Conservation (phyloP, 306 rosid genomes). For the Quercus rubra region DNA sequence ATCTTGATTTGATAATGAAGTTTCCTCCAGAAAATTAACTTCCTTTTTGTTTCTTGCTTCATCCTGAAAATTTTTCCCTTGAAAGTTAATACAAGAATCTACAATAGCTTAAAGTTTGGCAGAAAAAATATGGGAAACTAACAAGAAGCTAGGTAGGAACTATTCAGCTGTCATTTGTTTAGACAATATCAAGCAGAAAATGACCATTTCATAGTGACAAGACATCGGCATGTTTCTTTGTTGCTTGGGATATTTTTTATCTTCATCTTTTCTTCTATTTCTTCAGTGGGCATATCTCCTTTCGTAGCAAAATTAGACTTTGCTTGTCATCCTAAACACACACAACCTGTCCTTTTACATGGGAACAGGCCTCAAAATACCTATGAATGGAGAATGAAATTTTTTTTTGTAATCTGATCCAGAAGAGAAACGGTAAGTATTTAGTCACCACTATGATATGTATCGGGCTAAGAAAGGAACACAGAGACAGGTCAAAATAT, state of each 20-base stretch:
- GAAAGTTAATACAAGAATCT: conserved; percentile 18
- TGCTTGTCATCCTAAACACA: neutral
- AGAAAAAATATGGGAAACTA: conserved; percentile 12
- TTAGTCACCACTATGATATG: neutral
- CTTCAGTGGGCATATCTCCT: neutral
- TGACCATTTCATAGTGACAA: conserved; percentile 2
- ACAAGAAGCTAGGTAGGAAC: neutral
- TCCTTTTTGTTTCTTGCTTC: conserved; percentile 34
- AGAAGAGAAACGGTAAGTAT: neutral
- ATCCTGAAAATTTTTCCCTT: conserved; percentile 45
- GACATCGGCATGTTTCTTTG: neutral
- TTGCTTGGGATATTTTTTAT: neutral
- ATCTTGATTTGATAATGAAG: conserved; percentile 37
- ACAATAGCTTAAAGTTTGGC: neutral
- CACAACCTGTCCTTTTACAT: neutral
- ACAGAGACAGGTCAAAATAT: neutral
- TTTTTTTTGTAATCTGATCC: neutral
- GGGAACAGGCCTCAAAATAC: neutral
- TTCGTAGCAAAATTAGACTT: neutral
- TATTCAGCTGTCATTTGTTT: neutral
- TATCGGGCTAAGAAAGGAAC: neutral
- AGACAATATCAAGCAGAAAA: conserved; percentile 11
- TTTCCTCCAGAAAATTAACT: conserved; percentile 32
- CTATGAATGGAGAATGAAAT: neutral
- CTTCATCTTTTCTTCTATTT: neutral